Evolutionary conservation across 2,329 filamentous ascomycete species (phyloP), one percentile per base, ranked within the genome.

Genomic region (Allantophomopsis cytisporea): DNA sequence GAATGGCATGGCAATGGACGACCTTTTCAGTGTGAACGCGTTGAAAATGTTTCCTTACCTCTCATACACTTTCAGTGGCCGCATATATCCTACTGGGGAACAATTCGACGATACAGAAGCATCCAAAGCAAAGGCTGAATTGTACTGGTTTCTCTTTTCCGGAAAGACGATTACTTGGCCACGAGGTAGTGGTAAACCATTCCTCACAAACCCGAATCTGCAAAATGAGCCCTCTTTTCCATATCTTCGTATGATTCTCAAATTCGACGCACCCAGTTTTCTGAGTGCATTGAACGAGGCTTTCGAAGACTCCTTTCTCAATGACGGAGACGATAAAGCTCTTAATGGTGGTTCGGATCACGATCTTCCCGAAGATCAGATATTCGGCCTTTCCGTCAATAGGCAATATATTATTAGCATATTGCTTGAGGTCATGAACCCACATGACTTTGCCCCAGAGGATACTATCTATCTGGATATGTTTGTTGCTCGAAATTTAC

Each of bases 391-490:
- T 51, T 88, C 73, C 31, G 82, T 94, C 37, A 91, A 91, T 52
- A 76, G 91, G 28, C 91, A 98, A 58, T 94, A 94, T 52, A 77
- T 98, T 43, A 73, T 95, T 47, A 89, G 84, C 36, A 93, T 95
- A 41, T 64, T 98, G 42, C 69, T 94, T 10, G 87, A 94, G 56
- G 80, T 95, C 20, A 94, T 98, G 85, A 83, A 79, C 37, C 64
- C 76, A 1, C 66, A 71, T 4, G 76, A 83, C 36, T 96, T 94
- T 58, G 73, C 77, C 1, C 61, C 78, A 0, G 76, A 83, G 44
- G 87, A 96, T 54, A 88, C 83, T 11, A 84, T 98, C 41, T 98
- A 94, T 58, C 72, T 98, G 35, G 87, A 98, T 60, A 98, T 98
- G 87, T 98, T 98, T 54, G 83, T 98, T 54, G 89, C 91, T 14